phyloP scores from a whole-genome alignment of 805 yeast genomes.

The Cyberlindnera euphorbiiphila region DNA sequence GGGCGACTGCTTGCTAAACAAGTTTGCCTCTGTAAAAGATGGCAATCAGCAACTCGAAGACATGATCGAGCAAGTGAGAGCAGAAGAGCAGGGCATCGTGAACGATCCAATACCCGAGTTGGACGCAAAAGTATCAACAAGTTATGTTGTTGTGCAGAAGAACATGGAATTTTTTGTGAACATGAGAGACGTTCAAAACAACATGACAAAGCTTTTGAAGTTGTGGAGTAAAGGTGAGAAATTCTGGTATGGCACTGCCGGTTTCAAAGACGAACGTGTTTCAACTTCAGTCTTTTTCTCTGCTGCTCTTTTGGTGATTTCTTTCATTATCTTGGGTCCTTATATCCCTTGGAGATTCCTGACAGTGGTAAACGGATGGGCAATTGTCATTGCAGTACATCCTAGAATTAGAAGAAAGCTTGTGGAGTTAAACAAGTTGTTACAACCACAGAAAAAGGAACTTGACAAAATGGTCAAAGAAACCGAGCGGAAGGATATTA shows the following conservation, averaged over 20 bases:
- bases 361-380: slow-evolving; percentile 59
- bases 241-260: slow-evolving; percentile 58
- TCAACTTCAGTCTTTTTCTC: slow-evolving; percentile 58
- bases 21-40: slow-evolving; percentile 32
- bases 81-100: slow-evolving; percentile 11
- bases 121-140: slow-evolving; percentile 20
- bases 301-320: slow-evolving; percentile 35
- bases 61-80: slow-evolving; percentile 7
- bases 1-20: slow-evolving; percentile 51
- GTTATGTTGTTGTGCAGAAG: slow-evolving; percentile 25
- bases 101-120: slow-evolving; percentile 25
- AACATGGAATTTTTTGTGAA: slow-evolving; percentile 47
- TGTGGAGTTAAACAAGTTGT: slow-evolving; percentile 20
- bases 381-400: slow-evolving; percentile 46
- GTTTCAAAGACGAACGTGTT: slow-evolving; percentile 63
- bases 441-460: slow-evolving; percentile 28
- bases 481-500: slow-evolving; percentile 45
- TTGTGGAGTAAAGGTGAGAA: slow-evolving; percentile 48
- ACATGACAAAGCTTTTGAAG: slow-evolving; percentile 51
- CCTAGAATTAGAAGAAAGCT: slow-evolving; percentile 44
- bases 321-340: slow-evolving; percentile 40
- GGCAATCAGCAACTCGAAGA: slow-evolving; percentile 29
- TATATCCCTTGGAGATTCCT: slow-evolving; percentile 63
- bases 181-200: slow-evolving; percentile 69
- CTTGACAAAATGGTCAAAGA: slow-evolving; percentile 32